phyloP scores from a whole-genome alignment of 2,329 filamentous ascomycete genomes.

The Arthrobotrys iridis region DNA sequence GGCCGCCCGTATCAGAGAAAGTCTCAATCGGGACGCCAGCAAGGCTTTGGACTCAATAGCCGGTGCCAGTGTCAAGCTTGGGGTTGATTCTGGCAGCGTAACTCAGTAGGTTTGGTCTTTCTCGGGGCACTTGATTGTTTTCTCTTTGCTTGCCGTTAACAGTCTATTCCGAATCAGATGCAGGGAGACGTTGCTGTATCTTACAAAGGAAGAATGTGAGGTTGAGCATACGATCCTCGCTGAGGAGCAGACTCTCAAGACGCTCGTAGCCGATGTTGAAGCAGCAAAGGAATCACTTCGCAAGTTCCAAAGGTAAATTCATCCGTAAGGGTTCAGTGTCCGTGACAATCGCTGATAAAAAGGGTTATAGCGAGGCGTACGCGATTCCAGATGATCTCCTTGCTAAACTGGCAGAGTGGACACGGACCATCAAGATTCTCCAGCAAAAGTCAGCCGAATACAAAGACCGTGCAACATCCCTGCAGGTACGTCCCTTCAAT shows the following conservation, averaged over 20 bases:
- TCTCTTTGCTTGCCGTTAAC: background rate
- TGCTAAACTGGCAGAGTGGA: constrained; percentile 77
- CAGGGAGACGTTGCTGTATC: constrained; percentile 63
- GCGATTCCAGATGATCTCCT: constrained; percentile 67
- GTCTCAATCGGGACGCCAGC: constrained; percentile 41
- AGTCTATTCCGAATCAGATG: background rate
- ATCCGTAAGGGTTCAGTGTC: background rate
- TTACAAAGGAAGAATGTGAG: constrained; percentile 68
- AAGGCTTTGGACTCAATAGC: constrained; percentile 42
- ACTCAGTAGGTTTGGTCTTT: constrained; percentile 20
- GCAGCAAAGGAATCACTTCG: constrained; percentile 28
- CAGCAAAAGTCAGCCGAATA: constrained; percentile 75
- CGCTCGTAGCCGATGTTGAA: constrained; percentile 67
- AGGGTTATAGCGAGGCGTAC: constrained; percentile 28
- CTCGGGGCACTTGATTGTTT: background rate
- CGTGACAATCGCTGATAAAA: background rate
- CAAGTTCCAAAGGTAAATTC: constrained; percentile 36
- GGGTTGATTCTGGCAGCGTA: constrained; percentile 36
- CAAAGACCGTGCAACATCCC: constrained; percentile 66
- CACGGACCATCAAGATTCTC: constrained; percentile 75
- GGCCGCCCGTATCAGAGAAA: constrained; percentile 32
- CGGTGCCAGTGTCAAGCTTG: constrained; percentile 31
- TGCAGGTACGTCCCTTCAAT: constrained; percentile 59
- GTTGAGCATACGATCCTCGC: constrained; percentile 68
- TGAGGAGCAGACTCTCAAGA: constrained; percentile 68